Evolutionary conservation across 2,329 filamentous ascomycete species (phyloP), one percentile per base, ranked within the genome.

Genomic region (Fusarium odoratissimum): DNA sequence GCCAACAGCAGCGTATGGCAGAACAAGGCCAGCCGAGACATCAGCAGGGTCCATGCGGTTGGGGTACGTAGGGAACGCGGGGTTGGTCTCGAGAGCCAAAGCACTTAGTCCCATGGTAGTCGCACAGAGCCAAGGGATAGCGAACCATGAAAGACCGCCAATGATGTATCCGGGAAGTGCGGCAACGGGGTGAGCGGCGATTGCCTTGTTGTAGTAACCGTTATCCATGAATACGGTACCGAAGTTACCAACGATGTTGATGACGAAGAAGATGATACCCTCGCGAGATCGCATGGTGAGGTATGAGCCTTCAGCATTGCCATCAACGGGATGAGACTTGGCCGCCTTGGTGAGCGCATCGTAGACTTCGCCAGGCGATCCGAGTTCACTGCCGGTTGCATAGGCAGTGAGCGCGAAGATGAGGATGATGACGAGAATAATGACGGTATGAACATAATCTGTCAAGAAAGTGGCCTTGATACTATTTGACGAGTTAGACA

Each of bases 151-250:
- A 2, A 97, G 87, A 28, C 95, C 95, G 9, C 95, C 95, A 69
- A 95, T 88, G 60, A 97, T 91, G 78, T 97, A 97, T 23, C 95
- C 95, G 0, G 95, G 95, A 5, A 98, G 89, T 0, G 95, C 95
- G 68, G 95, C 91, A 1, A 95, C 92, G 2, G 94, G 94, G 28
- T 91, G 92, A 1, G 95, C 94, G 11, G 95, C 94, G 76, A 97
- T 97, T 21, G 94, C 95, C 82, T 97, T 97, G 86, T 97, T 96
- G 83, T 95, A 97, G 84, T 97, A 97, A 21, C 92, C 69, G 73
- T 95, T 95, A 78, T 97, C 94, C 48, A 94, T 86, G 84, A 97
- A 97, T 8, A 97, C 93, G 3, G 93, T 95, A 65, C 88, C 92
- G 67, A 95, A 96, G 82, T 95, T 95, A 44, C 93, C 93, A 40